phyloP scores from a whole-genome alignment of 257 asterid genomes.

The Scutellaria barbata region DNA sequence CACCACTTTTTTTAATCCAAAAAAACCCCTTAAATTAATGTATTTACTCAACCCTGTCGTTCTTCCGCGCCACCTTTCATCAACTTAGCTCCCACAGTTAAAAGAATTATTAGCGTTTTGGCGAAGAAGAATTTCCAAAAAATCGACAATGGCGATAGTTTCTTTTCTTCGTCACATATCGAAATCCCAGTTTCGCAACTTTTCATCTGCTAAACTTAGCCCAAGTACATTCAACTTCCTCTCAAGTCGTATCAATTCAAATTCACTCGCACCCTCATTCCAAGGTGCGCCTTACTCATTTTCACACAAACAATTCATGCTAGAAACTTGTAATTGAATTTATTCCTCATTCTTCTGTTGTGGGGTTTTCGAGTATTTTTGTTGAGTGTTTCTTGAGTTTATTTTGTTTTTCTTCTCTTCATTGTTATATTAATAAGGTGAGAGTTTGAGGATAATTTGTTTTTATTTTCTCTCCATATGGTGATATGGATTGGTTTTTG shows the following conservation, averaged over 20 bases:
- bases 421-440: background rate
- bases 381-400: background rate
- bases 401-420: background rate
- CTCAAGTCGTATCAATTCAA: conserved; percentile 36
- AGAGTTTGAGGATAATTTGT: background rate
- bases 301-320: background rate
- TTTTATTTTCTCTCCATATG: background rate
- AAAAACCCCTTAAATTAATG: too few relatives aligned
- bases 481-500: background rate
- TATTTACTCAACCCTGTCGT: conserved; percentile 8
- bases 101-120: background rate
- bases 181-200: conserved; percentile 36
- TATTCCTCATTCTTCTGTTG: conserved; percentile 5
- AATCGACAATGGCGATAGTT: conserved; percentile 44
- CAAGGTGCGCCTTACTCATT: conserved; percentile 48
- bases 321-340: background rate
- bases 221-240: conserved; percentile 32
- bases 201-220: conserved; percentile 31
- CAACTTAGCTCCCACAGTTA: background rate
- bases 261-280: conserved; percentile 35
- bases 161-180: conserved; percentile 45
- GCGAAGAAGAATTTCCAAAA: background rate
- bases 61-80: conserved; percentile 32
- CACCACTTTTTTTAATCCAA: too few relatives aligned
- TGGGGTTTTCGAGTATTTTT: conserved; percentile 1